Conservation (phyloP, 1,139 yeast species). For the Saccharomycopsis hybrid region DNA sequence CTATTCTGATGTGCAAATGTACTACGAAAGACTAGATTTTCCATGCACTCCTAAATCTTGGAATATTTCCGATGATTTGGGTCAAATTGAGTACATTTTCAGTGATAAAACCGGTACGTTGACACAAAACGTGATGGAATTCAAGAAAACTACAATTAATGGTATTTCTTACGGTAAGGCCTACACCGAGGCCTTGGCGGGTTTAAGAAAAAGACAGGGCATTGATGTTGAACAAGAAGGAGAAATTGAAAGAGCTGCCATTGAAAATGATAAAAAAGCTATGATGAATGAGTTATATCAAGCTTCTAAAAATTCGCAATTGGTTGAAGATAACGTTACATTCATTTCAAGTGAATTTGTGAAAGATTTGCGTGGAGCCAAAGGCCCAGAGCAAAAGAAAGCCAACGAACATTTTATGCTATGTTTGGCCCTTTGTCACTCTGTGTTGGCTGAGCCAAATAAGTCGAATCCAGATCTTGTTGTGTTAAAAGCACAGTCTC, state of each 20-base stretch:
- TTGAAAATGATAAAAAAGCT: conserved; percentile 51
- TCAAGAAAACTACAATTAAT: conserved; percentile 83
- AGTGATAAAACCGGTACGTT: conserved; percentile 96
- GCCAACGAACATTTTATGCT: conserved; percentile 77
- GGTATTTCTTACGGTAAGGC: conserved; percentile 91
- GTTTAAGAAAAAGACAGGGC: conserved; percentile 84
- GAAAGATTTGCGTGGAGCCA: conserved; percentile 43
- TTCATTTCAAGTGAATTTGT: conserved; percentile 70
- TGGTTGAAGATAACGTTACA: conserved; percentile 61
- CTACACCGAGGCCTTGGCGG: conserved; percentile 92
- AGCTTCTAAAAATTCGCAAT: conserved; percentile 48
- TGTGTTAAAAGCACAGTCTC: conserved; percentile 89
- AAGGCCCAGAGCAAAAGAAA: conserved; percentile 50
- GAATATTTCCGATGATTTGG: conserved; percentile 95
- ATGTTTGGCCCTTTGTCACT: conserved; percentile 85
- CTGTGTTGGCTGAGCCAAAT: conserved; percentile 74
- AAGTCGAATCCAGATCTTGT: conserved; percentile 51
- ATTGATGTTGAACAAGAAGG: conserved; percentile 67
- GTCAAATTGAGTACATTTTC: conserved; percentile 92
- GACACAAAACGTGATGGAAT: conserved; percentile 96
- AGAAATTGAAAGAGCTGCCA: conserved; percentile 53
- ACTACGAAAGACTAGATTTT: conserved; percentile 76
- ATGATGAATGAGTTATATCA: conserved; percentile 56
- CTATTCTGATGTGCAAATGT: conserved; percentile 81
- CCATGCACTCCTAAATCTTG: conserved; percentile 96